Evolutionary conservation across 2,329 filamentous ascomycete species (phyloP), one percentile per base, ranked within the genome.

Genomic region (Seiridium unicorne): DNA sequence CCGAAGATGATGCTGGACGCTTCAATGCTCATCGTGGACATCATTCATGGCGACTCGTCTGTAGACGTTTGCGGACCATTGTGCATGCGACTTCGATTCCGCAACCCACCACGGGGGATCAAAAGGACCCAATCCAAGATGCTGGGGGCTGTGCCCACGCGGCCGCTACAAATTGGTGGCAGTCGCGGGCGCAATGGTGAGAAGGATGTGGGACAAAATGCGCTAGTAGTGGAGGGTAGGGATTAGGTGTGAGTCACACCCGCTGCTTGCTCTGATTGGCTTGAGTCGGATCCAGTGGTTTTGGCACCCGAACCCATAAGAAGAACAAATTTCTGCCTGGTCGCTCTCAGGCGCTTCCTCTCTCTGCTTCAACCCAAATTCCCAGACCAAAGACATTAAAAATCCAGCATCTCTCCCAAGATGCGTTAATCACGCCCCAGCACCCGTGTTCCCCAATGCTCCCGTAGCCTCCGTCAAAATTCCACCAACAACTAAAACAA

Each of bases 401-500:
- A 72, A 67, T 66, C 68, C 73, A 73, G 76, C 75, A 75, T 71
- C 72, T 38, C 66, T 44, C 68, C 69, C 79, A 87, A 77, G 74
- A 87, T 87, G 85, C 81, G 82, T 76, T 87, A 85, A 84, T 81
- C 69, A 69, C 73, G 70, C 72, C 72, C 76, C 74, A 69, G 69
- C 68, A 73, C 70, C 70, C 71, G 71, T 65, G 66, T 65, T 64
- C 62, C 63, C 60, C 61, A 66, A 64, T 67, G 70, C 70, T 69
- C 62, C 69, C 68, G 70, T 72, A 70, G 66, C 67, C 71, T 69
- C 75, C 73, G 81, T 74, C 80, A 86, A 79, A 75, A 86, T 86
- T 83, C 71, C 74, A 76, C 84, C 80, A 67, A 69, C 70, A 74
- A 73, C 74, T 65, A 70, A 66, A 63, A 71, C 74, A 71, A 73